These are phyloP conservation scores for Chrysosporium queenslandicum DNA, from an alignment of 2,329 filamentous ascomycete species.

Conservation along the genomic window DNA sequence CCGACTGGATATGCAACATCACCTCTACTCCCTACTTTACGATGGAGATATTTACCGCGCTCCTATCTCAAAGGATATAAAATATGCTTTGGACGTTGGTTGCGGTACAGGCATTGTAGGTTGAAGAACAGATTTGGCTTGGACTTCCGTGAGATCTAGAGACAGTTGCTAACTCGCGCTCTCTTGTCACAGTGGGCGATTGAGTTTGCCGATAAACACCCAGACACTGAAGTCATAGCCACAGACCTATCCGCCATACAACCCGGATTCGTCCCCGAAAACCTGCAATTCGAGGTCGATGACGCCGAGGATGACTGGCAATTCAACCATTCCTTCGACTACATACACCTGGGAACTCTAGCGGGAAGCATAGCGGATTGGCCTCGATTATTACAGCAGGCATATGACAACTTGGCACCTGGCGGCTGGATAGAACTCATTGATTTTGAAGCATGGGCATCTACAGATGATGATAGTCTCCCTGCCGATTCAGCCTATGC, in stretches of 20 bases:
- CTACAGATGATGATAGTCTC: conserved; percentile 24
- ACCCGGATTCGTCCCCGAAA: conserved; percentile 35
- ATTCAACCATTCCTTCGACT: conserved; percentile 32
- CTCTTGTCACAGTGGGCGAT: conserved; percentile 10
- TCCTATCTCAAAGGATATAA: conserved; percentile 25
- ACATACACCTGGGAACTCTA: conserved; percentile 31
- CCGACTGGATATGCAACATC: conserved; percentile 33
- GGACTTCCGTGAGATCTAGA: not conserved
- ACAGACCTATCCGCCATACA: conserved; percentile 16
- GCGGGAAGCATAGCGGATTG: conserved; percentile 30
- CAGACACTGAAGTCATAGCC: conserved; percentile 10
- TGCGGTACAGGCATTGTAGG: conserved; percentile 39
- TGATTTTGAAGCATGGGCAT: conserved; percentile 25
- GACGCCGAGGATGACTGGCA: conserved; percentile 35
- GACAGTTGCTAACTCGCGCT: not conserved
- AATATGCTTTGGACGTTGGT: conserved; percentile 39
- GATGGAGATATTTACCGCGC: conserved; percentile 33
- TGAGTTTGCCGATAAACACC: conserved; percentile 14
- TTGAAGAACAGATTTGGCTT: not conserved
- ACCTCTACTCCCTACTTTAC: conserved; percentile 29
- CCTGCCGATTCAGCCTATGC: conserved; percentile 19
- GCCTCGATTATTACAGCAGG: conserved; percentile 21
- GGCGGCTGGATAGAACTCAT: conserved; percentile 26
- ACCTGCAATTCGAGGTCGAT: conserved; percentile 43
- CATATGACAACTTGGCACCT: conserved; percentile 22